Conservation (phyloP, 2,329 filamentous ascomycete species). For the Dactylellina parvicollis region DNA sequence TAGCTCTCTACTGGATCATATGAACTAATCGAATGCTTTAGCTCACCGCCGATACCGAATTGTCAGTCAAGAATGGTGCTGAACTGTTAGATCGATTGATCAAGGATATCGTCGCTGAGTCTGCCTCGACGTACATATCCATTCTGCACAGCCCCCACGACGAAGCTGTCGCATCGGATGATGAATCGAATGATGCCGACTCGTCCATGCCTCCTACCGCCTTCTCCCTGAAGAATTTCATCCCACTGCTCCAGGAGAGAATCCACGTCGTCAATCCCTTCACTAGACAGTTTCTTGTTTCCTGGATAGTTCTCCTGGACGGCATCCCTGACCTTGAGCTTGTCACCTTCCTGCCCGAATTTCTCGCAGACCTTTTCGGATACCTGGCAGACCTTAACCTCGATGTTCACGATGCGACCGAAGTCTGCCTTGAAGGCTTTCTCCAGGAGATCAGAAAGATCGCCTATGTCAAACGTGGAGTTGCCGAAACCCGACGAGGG, state of each 20-base stretch:
- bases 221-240: slow-evolving; percentile 89
- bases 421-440: slow-evolving; percentile 87
- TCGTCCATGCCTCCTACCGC: slow-evolving; percentile 76
- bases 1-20: not conserved
- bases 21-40: slow-evolving; percentile 61
- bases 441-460: slow-evolving; percentile 94
- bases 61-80: slow-evolving; percentile 97
- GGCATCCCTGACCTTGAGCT: slow-evolving; percentile 97
- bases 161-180: slow-evolving; percentile 61
- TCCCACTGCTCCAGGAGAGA: slow-evolving; percentile 90
- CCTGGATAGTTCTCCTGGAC: slow-evolving; percentile 93
- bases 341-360: slow-evolving; percentile 89
- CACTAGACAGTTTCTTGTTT: slow-evolving; percentile 91
- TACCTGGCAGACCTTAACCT: slow-evolving; percentile 91
- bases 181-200: slow-evolving; percentile 60
- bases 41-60: slow-evolving; percentile 93
- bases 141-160: slow-evolving; percentile 70
- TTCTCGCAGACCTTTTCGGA: slow-evolving; percentile 85
- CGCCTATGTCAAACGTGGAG: slow-evolving; percentile 87
- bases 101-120: slow-evolving; percentile 59
- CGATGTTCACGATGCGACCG: slow-evolving; percentile 94
- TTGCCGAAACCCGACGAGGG: slow-evolving; percentile 83
- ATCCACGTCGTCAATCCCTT: slow-evolving; percentile 96
- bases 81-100: slow-evolving; percentile 93
- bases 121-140: slow-evolving; percentile 79